phyloP scores from a whole-genome alignment of 2,329 filamentous ascomycete genomes.

The Nemania diffusa region DNA sequence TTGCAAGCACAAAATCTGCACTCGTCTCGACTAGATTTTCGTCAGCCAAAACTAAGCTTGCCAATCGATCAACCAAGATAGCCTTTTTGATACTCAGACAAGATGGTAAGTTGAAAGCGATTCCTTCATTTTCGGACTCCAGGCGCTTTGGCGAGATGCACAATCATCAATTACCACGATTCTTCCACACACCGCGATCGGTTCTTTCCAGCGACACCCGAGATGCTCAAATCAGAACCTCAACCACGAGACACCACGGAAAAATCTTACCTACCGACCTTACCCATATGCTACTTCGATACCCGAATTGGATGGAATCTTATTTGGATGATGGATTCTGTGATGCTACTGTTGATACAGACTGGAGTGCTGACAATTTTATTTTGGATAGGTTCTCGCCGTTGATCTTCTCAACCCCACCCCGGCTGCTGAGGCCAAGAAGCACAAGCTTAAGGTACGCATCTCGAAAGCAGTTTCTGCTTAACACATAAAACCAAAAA shows the following conservation, averaged over 20 bases:
- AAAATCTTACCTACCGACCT: not conserved
- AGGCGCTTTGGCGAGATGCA: constrained; percentile 17
- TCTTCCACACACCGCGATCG: constrained; percentile 22
- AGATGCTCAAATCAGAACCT: not conserved
- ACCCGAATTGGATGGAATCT: constrained; percentile 8
- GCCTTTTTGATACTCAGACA: constrained; percentile 64
- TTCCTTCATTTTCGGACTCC: constrained; percentile 27
- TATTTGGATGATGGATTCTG: constrained; percentile 13
- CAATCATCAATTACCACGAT: constrained; percentile 30
- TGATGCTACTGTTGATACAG: constrained; percentile 10
- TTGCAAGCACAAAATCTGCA: constrained; percentile 61
- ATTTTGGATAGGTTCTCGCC: constrained; percentile 86
- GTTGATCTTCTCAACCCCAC: constrained; percentile 99
- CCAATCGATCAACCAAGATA: constrained; percentile 55
- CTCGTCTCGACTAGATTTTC: constrained; percentile 60
- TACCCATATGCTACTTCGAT: constrained; percentile 15
- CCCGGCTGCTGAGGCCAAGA: constrained; percentile 96
- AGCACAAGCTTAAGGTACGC: constrained; percentile 99
- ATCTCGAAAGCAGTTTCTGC: constrained; percentile 20
- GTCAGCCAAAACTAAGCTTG: constrained; percentile 61
- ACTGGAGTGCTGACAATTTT: constrained; percentile 59
- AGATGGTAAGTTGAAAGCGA: constrained; percentile 70
- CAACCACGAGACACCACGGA: constrained; percentile 1
- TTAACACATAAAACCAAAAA: constrained; percentile 33
- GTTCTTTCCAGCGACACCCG: constrained; percentile 11